Evolutionary conservation across 2,329 filamentous ascomycete species (phyloP).

Genomic region (Keithomyces neogunnii): DNA sequence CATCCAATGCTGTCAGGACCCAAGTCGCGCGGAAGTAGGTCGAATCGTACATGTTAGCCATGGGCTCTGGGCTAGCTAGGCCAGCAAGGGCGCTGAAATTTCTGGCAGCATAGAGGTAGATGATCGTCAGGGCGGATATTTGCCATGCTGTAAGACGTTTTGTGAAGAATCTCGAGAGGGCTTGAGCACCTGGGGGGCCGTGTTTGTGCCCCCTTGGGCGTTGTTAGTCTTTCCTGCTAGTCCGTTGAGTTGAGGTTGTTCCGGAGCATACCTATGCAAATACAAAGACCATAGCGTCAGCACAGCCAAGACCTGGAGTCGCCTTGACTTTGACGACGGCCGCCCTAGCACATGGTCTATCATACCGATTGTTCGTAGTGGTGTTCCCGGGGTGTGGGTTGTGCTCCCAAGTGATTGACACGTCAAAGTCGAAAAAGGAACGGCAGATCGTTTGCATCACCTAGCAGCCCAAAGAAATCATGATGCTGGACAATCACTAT

Average conservation of each 20-base stretch:
- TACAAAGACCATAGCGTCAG: constrained; percentile 88
- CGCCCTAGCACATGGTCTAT: constrained; percentile 87
- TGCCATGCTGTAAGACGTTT: constrained; percentile 79
- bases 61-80: constrained; percentile 83
- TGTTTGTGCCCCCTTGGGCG: constrained; percentile 65
- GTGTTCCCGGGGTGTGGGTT: not conserved
- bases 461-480: not conserved
- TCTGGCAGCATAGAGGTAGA: constrained; percentile 83
- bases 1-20: constrained; percentile 89
- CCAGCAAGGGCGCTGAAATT: constrained; percentile 92
- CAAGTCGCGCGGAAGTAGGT: constrained; percentile 95
- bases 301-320: constrained; percentile 86
- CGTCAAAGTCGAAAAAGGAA: not conserved
- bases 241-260: not conserved
- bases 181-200: constrained; percentile 70
- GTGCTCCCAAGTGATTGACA: not conserved
- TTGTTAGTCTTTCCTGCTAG: not conserved
- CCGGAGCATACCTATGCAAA: constrained; percentile 53
- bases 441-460: not conserved
- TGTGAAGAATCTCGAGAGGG: constrained; percentile 63
- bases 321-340: constrained; percentile 83
- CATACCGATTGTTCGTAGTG: constrained; percentile 28
- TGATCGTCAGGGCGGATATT: constrained; percentile 74
- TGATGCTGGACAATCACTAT: not conserved
- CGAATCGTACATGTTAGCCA: constrained; percentile 87